These are phyloP conservation scores for Penicillium aurantiogriseum DNA, from an alignment of 2,329 filamentous ascomycete genomes.

Conservation along the genomic window DNA sequence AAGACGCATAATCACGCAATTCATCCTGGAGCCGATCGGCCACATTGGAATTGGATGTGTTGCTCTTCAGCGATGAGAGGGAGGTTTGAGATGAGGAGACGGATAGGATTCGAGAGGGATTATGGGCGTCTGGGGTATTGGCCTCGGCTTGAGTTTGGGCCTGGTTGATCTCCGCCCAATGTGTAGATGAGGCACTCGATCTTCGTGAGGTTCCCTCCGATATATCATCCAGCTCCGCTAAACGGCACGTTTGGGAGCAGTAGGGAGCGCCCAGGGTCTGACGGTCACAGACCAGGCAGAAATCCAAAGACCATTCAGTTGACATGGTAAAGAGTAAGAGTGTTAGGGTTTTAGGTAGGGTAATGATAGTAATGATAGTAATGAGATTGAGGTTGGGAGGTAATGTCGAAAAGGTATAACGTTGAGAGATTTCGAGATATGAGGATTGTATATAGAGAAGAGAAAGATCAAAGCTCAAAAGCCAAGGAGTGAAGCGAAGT, in stretches of 20 bases:
- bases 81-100: conserved; percentile 80
- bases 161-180: conserved; percentile 8
- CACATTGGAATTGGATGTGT: conserved; percentile 53
- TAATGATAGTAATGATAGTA: not conserved
- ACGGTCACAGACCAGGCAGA: conserved; percentile 91
- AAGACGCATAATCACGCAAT: conserved; percentile 79
- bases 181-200: conserved; percentile 13
- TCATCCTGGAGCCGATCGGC: conserved; percentile 77
- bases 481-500: not conserved
- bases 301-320: conserved; percentile 75
- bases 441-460: conserved; percentile 3
- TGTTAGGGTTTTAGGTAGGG: not conserved
- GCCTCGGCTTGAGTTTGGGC: not conserved
- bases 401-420: not conserved
- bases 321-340: conserved; percentile 26
- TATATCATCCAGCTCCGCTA: conserved; percentile 80
- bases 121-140: conserved; percentile 19
- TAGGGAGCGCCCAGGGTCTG: conserved; percentile 79
- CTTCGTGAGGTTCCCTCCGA: conserved; percentile 40
- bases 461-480: not conserved
- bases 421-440: not conserved
- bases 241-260: conserved; percentile 87
- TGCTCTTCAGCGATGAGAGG: conserved; percentile 73
- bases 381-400: not conserved
- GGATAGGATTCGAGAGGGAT: conserved; percentile 29